Evolutionary conservation across 2,329 filamentous ascomycete genomes (phyloP).

Genomic region (Emergomyces africanus): DNA sequence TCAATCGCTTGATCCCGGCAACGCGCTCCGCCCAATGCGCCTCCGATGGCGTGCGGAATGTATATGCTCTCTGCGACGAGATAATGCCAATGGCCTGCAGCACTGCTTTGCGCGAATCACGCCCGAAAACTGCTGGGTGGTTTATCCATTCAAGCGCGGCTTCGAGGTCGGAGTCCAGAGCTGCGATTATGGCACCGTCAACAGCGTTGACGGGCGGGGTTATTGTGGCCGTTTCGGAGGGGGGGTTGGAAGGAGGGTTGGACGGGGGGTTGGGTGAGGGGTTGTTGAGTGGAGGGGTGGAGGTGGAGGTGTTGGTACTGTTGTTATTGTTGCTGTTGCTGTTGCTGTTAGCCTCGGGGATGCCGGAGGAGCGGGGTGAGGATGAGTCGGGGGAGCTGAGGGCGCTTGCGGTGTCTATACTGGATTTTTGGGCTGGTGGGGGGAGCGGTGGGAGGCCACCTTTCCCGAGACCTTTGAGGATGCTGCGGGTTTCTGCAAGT

Average conservation of each 20-base stretch:
- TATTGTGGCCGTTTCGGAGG: slow-evolving; percentile 34
- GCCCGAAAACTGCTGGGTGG: slow-evolving; percentile 85
- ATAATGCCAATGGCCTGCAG: slow-evolving; percentile 95
- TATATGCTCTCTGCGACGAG: slow-evolving; percentile 84
- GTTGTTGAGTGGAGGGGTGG: slow-evolving; percentile 34
- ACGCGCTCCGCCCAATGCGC: slow-evolving; percentile 78
- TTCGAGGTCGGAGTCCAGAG: slow-evolving; percentile 83
- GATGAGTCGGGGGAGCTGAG: slow-evolving; percentile 22
- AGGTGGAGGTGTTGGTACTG: slow-evolving; percentile 18
- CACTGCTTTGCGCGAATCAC: slow-evolving; percentile 89
- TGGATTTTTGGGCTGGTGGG: slow-evolving; percentile 25
- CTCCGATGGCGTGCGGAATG: slow-evolving; percentile 82
- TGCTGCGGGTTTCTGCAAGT: slow-evolving; percentile 83
- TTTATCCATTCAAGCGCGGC: slow-evolving; percentile 93
- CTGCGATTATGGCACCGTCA: slow-evolving; percentile 65
- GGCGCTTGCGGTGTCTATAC: slow-evolving; percentile 7
- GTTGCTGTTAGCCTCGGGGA: slow-evolving; percentile 18
- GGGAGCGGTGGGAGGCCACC: slow-evolving; percentile 85
- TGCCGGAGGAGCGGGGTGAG: slow-evolving; percentile 26
- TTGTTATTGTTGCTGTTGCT: slow-evolving; percentile 20
- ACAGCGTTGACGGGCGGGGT: slow-evolving; percentile 54
- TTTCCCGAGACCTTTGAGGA: slow-evolving; percentile 90
- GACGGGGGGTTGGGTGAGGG: no score
- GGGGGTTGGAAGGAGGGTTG: slow-evolving; percentile 6
- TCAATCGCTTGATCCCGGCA: slow-evolving; percentile 64